Evolutionary conservation across 345 rosid species (phyloP), one percentile per base, ranked within the genome.

Genomic region (Iberis pinnata): DNA sequence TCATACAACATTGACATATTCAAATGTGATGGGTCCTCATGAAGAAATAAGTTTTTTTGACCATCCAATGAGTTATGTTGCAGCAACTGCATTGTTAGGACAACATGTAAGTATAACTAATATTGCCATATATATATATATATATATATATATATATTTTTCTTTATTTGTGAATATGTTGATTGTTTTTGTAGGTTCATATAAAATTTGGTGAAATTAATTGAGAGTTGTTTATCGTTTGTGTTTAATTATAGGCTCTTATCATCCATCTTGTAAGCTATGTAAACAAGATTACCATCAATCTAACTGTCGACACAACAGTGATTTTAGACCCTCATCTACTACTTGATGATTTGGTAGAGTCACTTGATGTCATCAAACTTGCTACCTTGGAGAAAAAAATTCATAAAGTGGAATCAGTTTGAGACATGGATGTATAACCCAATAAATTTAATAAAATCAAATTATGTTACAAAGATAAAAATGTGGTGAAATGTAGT

Each of bases 221-320:
- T 41, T 86, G n/a, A n/a, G n/a, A n/a, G n/a, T n/a, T n/a, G n/a
- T n/a, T 78, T 26, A 33, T 49, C 31, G 42, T 17, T 35, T 51
- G 40, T 51, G 56, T 24, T 75, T 60, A 78, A 76, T 69, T 29
- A 84, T 29, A 84, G 96, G 94, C 95, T 15, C 33, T 82, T 62
- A 84, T 75, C 13, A 33, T 80, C 14, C 90, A 88, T 65, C 82
- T 61, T 53, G 85, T 80, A 53, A 88, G 95, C 61, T 82, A 88
- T 54, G 67, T 58, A 12, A 62, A 82, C 35, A 84, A 73, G 75
- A 75, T 84, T 80, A 70, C 67, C 7, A 60, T 88, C 26, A 74
- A 68, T 67, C 14, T 84, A 11, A 76, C 84, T 2, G 88, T 73
- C 32, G 94, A 88, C 37, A 81, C 83, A 17, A 69, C 69, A n/a